Evolutionary conservation across 148 eudicot species (phyloP).

Genomic region (Rhododendron kiyosumense): DNA sequence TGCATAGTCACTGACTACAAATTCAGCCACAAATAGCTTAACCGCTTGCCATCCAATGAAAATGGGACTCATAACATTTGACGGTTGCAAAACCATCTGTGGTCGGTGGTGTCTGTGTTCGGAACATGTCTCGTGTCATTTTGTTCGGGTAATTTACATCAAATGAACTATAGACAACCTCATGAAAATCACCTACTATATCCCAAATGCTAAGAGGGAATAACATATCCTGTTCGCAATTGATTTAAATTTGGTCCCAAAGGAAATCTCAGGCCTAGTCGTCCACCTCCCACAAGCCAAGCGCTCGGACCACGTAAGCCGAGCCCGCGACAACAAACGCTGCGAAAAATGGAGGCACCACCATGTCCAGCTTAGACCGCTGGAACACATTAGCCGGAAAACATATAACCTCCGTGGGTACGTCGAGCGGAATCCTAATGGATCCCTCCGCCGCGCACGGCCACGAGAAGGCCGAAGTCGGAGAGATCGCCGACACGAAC

Average conservation of each 20-base stretch:
- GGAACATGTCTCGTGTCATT: not conserved
- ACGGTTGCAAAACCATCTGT: too few relatives aligned
- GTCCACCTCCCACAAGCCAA: conserved; percentile 50
- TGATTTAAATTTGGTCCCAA: not conserved
- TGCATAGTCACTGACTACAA: too few relatives aligned
- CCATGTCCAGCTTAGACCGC: conserved; percentile 47
- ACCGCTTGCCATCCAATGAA: too few relatives aligned
- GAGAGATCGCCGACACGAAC: conserved; percentile 50
- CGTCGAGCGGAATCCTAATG: conserved; percentile 61
- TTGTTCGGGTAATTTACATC: too few relatives aligned
- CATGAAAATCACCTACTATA: too few relatives aligned
- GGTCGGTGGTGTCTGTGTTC: too few relatives aligned
- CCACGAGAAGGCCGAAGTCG: conserved; percentile 36
- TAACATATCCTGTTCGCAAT: too few relatives aligned
- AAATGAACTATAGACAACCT: too few relatives aligned
- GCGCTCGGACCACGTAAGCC: conserved; percentile 51
- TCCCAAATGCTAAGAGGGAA: too few relatives aligned
- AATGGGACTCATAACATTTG: too few relatives aligned
- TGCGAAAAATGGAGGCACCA: conserved; percentile 74
- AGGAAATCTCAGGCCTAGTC: not conserved
- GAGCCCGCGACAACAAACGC: conserved; percentile 64
- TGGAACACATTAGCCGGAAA: conserved; percentile 45
- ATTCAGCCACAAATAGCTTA: too few relatives aligned
- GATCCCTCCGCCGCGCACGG: conserved; percentile 23
- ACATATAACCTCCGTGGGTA: conserved; percentile 55